These are phyloP conservation scores for Scleroderma bovista DNA, from an alignment of 768 basidiomycete species.

Conservation along the genomic window DNA sequence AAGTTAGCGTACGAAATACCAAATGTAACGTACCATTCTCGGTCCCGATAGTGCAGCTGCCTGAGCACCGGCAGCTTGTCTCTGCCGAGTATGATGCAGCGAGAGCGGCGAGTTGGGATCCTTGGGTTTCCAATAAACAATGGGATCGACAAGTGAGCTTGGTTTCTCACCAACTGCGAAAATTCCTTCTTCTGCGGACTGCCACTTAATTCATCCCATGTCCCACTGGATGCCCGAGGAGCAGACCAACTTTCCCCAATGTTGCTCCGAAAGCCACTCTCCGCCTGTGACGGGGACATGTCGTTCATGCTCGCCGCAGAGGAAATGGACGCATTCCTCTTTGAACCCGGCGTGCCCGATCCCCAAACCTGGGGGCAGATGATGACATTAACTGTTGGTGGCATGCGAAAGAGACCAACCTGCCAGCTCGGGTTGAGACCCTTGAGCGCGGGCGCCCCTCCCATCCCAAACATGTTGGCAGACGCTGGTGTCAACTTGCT, in stretches of 20 bases:
- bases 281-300: conserved; percentile 38
- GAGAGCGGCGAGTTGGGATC: conserved; percentile 38
- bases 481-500: conserved; percentile 40
- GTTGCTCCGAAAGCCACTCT: conserved; percentile 42
- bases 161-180: conserved; percentile 40
- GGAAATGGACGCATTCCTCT: conserved; percentile 58
- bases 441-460: conserved; percentile 44
- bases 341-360: conserved; percentile 41
- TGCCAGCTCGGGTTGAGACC: conserved; percentile 62
- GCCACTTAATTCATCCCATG: conserved; percentile 54
- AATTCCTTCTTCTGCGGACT: conserved; percentile 49
- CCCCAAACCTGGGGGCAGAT: conserved; percentile 50
- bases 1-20: conserved; percentile 5
- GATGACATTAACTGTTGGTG: conserved; percentile 2
- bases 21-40: conserved; percentile 33
- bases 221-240: conserved; percentile 45
- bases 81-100: conserved; percentile 42
- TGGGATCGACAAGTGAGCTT: conserved; percentile 3
- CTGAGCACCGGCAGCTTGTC: conserved; percentile 38
- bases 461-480: conserved; percentile 49
- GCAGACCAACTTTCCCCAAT: conserved; percentile 48
- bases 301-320: conserved; percentile 52
- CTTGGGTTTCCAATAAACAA: conserved; percentile 25
- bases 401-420: conserved; percentile 34
- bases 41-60: conserved; percentile 33